Base-by-base conservation (phyloP, 345 rosid genomes). In the Arabidopsis arenosa region DNA sequence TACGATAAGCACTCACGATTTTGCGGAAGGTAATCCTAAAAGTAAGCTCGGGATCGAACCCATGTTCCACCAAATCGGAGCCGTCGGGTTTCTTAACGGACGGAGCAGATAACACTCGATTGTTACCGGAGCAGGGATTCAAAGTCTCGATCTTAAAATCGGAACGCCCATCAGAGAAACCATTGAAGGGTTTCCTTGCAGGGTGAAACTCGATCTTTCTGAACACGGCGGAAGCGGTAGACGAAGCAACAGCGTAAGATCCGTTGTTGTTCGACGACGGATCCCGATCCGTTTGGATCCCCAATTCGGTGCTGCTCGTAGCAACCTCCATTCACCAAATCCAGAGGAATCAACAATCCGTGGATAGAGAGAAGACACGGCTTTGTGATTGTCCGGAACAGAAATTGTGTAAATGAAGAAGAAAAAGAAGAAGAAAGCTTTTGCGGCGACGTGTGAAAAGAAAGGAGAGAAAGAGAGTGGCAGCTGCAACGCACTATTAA, bases 71-170 rank as follows among this genome's bases (percentile, higher is more conserved):
- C 65, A 80, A 33, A 74, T 87, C 99, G 4, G 85, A 80, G 40
- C 73, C 82, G 5, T 88, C 91, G 3, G 70, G 66, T 60, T 79
- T 88, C 83, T 80, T 87, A 37, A 68, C 63, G 6, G 80, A 61
- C 18, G 39, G 63, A 28, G 35, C 68, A 47, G 79, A 26, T 17
- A 48, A 73, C 2, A 44, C 28, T 53, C 59, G 75, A 23, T 66
- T 81, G 76, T 64, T 76, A 69, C 44, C 77, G 40, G 78, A 68
- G 57, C 47, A 54, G n/a, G 92, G 87, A 75, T 92, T 92, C 72
- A 90, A 75, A 12, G 95, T 90, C 81, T 92, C 96, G 32, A 92
- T 79, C 83, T 80, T 80, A 73, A 92, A 94, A 88, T 86, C 88
- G 5, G 85, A 84, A 39, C 32, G 4, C 2, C 76, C 57, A 39